These are phyloP conservation scores for Myxozyma lipomycoides DNA, from an alignment of 805 yeast genomes.

Conservation along the genomic window DNA sequence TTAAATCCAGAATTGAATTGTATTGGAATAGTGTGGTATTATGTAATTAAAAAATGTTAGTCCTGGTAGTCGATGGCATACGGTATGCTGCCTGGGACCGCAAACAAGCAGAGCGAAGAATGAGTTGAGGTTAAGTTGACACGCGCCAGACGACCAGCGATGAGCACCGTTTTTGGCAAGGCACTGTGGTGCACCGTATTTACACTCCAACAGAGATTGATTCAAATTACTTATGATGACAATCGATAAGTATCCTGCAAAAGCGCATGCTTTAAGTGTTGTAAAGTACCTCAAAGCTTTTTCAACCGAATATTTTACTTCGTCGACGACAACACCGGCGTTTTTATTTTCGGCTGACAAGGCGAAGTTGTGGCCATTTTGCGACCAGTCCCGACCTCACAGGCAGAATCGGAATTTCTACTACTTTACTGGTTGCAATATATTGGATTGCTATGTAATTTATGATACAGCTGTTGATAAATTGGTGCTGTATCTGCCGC, in stretches of 20 bases:
- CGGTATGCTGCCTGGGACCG: too few relatives aligned
- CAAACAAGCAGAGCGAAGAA: too few relatives aligned
- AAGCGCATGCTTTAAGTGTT: conserved; percentile 50
- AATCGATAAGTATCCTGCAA: conserved; percentile 65
- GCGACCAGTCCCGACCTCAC: conserved; percentile 69
- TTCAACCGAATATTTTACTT: conserved; percentile 13
- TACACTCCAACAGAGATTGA: too few relatives aligned
- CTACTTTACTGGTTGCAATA: conserved; percentile 76
- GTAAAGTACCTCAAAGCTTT: conserved; percentile 3
- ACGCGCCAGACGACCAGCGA: neutral
- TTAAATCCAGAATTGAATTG: too few relatives aligned
- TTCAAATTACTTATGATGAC: too few relatives aligned
- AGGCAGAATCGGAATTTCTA: conserved; percentile 90
- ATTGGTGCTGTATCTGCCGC: conserved; percentile 72
- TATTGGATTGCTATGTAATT: conserved; percentile 70
- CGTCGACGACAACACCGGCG: conserved; percentile 30
- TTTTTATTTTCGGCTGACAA: conserved; percentile 32
- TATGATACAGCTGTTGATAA: conserved; percentile 53
- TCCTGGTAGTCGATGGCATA: too few relatives aligned
- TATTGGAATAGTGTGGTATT: too few relatives aligned
- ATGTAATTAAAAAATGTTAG: too few relatives aligned
- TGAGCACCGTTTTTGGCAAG: neutral
- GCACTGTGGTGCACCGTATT: too few relatives aligned
- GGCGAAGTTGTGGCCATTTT: conserved; percentile 44
- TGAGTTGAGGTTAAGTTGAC: too few relatives aligned